Evolutionary conservation across 192 early-diverging fungal species (phyloP).

Genomic region (Funneliformis geosporum): DNA sequence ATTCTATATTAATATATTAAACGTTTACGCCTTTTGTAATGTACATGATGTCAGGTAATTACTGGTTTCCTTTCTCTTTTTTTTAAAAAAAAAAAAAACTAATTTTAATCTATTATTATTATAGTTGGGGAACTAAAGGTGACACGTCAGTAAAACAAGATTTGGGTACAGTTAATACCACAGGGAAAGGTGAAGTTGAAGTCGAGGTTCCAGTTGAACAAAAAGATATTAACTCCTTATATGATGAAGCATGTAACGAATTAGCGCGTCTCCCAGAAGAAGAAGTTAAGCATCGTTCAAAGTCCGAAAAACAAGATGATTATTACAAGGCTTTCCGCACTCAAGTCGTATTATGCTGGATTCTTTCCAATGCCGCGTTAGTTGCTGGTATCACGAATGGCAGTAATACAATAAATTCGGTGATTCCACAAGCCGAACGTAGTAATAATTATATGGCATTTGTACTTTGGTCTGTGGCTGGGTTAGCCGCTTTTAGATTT

Average conservation of each 20-base stretch:
- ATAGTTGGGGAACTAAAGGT: slow-evolving; percentile 86
- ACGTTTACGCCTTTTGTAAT: slow-evolving; percentile 64
- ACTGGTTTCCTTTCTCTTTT: background rate
- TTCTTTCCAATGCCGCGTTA: slow-evolving; percentile 72
- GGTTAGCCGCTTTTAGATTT: slow-evolving; percentile 67
- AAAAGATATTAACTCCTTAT: slow-evolving; percentile 50
- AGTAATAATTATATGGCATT: slow-evolving; percentile 58
- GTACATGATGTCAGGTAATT: slow-evolving; percentile 57
- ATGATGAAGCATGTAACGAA: slow-evolving; percentile 59
- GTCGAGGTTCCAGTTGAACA: slow-evolving; percentile 47
- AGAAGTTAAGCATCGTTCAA: slow-evolving; percentile 59
- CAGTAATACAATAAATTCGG: slow-evolving; percentile 33
- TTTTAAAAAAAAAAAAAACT: background rate
- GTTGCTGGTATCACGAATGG: slow-evolving; percentile 67
- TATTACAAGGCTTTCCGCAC: slow-evolving; percentile 86
- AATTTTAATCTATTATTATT: slow-evolving; percentile 57
- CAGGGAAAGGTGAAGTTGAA: slow-evolving; percentile 43
- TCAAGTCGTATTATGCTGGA: slow-evolving; percentile 72
- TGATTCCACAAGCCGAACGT: slow-evolving; percentile 38
- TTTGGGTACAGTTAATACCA: slow-evolving; percentile 41
- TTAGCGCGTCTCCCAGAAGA: slow-evolving; percentile 52
- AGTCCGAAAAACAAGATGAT: slow-evolving; percentile 75
- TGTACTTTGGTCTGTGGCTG: slow-evolving; percentile 78
- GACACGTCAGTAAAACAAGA: slow-evolving; percentile 57
- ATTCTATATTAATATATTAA: slow-evolving; percentile 71